Evolutionary conservation across 148 eudicot genomes (phyloP).

Genomic region (Chenopodium suecicum): DNA sequence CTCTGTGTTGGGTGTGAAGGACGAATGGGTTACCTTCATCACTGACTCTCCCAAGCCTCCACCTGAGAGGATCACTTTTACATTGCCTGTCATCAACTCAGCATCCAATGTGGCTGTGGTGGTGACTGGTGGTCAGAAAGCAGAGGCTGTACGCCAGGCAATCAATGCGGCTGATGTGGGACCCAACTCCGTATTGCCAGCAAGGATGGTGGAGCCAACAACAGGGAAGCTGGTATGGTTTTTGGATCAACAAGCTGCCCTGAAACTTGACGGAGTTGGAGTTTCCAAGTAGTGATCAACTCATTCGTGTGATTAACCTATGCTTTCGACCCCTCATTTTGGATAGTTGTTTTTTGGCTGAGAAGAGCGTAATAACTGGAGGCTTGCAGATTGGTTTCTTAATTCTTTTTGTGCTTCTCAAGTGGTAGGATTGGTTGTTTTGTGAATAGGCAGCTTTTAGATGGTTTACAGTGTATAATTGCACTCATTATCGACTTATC

Average conservation of each 20-base stretch:
- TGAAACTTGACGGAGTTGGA: conserved; percentile 40
- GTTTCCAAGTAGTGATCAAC: conserved; percentile 33
- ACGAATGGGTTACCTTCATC: conserved; percentile 79
- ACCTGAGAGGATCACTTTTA: conserved; percentile 86
- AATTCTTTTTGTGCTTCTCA: conserved; percentile 14
- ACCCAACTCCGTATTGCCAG: conserved; percentile 52
- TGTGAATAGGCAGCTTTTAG: conserved; percentile 21
- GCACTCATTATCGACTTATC: not conserved
- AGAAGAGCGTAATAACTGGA: conserved; percentile 15
- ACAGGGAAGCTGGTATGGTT: conserved; percentile 69
- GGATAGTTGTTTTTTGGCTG: conserved; percentile 10
- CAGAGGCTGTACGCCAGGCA: conserved; percentile 60
- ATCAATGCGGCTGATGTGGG: conserved; percentile 34
- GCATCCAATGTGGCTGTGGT: conserved; percentile 78
- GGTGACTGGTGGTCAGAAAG: conserved; percentile 59
- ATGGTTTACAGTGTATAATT: not conserved
- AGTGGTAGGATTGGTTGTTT: conserved; percentile 1
- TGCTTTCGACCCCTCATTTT: not conserved
- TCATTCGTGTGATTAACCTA: not conserved
- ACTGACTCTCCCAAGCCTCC: conserved; percentile 89
- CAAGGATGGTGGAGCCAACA: conserved; percentile 60
- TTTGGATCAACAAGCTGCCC: conserved; percentile 56
- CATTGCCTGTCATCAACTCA: conserved; percentile 79
- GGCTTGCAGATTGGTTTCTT: conserved; percentile 4
- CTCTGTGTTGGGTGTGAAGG: conserved; percentile 46